Evolutionary conservation across 2,329 filamentous ascomycete species (phyloP).

Genomic region (Diaporthe eres): DNA sequence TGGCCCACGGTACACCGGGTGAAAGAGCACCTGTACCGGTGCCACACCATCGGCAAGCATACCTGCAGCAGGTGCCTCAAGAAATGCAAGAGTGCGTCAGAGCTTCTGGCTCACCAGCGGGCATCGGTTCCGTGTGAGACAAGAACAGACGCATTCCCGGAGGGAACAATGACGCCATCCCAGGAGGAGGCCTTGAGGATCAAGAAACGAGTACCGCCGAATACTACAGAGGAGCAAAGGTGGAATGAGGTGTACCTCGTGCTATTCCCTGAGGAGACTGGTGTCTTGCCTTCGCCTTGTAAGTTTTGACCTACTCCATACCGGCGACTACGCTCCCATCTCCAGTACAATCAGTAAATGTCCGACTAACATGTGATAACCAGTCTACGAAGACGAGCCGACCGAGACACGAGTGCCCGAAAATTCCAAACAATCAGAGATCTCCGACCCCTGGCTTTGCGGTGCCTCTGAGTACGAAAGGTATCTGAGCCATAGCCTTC

Average conservation of each 20-base stretch:
- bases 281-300: slow-evolving; percentile 40
- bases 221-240: slow-evolving; percentile 41
- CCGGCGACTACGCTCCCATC: neutral
- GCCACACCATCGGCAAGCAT: slow-evolving; percentile 43
- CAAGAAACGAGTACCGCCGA: slow-evolving; percentile 41
- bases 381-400: slow-evolving; percentile 40
- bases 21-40: slow-evolving; percentile 42
- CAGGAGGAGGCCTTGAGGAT: slow-evolving; percentile 41
- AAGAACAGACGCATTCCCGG: slow-evolving; percentile 40
- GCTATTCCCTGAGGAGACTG: slow-evolving; percentile 36
- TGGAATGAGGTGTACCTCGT: slow-evolving; percentile 41
- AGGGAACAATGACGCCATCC: slow-evolving; percentile 41
- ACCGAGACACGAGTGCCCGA: neutral
- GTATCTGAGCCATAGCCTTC: slow-evolving; percentile 40
- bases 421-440: neutral
- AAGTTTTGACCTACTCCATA: neutral
- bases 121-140: slow-evolving; percentile 40
- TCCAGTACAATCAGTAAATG: neutral
- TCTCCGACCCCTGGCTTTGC: slow-evolving; percentile 37
- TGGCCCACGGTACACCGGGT: slow-evolving; percentile 43
- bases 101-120: slow-evolving; percentile 41
- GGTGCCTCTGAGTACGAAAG: slow-evolving; percentile 40
- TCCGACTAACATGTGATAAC: neutral
- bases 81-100: slow-evolving; percentile 41
- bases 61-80: slow-evolving; percentile 41